Conservation (phyloP, 2,329 filamentous ascomycete species). For the Colletotrichum sp. region DNA sequence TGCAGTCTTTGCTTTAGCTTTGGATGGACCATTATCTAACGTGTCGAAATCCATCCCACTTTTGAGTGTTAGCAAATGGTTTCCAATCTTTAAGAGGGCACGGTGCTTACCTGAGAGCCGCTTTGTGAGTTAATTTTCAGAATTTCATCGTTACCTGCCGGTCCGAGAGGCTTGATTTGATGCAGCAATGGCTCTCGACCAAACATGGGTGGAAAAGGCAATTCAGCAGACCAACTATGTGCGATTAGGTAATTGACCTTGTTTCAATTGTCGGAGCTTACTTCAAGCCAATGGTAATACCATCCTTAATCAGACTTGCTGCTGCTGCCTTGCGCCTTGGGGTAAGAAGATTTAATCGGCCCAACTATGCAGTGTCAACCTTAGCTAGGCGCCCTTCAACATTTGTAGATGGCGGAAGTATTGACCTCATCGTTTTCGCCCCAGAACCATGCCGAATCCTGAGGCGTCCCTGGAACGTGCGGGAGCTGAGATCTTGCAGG, state of each 20-base stretch:
- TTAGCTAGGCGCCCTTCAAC: background rate
- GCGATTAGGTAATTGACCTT: background rate
- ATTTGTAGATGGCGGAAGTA: background rate
- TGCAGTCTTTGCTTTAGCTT: background rate
- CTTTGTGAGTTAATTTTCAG: background rate
- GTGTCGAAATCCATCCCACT: background rate
- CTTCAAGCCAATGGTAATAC: background rate
- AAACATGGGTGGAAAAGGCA: background rate
- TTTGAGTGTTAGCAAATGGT: background rate
- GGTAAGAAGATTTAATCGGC: background rate
- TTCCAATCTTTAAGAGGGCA: background rate
- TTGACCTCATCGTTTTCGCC: background rate
- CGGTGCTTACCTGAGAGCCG: background rate
- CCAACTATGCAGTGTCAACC: background rate
- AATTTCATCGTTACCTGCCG: background rate
- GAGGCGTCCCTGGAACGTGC: background rate
- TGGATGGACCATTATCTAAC: background rate
- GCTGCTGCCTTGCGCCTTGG: background rate
- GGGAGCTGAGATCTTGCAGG: background rate
- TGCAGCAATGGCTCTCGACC: background rate
- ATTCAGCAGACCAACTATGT: background rate
- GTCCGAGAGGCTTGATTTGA: background rate
- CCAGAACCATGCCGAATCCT: background rate
- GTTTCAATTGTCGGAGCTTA: background rate
- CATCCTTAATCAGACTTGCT: background rate